phyloP scores from a whole-genome alignment of 345 rosid species.

The Fremontodendron californicum region DNA sequence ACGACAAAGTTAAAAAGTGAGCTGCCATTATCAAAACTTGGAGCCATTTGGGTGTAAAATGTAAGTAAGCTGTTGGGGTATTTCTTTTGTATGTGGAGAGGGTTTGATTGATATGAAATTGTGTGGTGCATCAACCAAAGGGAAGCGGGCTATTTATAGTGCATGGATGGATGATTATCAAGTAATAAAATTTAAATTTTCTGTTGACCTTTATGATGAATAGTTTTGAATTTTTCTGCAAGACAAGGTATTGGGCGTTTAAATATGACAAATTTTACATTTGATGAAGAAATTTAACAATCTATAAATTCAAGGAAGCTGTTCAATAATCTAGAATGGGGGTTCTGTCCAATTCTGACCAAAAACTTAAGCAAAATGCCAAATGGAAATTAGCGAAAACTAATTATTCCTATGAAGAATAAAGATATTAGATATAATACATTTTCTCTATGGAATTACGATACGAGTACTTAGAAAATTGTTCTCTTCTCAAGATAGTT shows the following conservation, averaged over 20 bases:
- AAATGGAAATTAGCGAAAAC: neutral
- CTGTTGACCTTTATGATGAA: too few relatives aligned
- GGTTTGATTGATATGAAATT: neutral
- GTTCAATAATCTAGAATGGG: neutral
- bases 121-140: neutral
- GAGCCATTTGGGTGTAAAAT: neutral
- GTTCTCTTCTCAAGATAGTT: too few relatives aligned
- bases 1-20: neutral
- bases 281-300: neutral
- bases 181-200: too few relatives aligned
- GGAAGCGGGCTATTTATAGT: neutral
- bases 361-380: neutral
- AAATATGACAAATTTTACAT: neutral
- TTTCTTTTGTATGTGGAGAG: neutral
- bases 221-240: neutral
- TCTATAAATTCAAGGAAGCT: neutral
- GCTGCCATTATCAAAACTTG: slow-evolving; percentile 8
- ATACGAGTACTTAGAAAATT: too few relatives aligned
- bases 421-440: too few relatives aligned
- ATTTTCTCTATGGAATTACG: too few relatives aligned
- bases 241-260: neutral
- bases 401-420: neutral
- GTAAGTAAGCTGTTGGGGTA: neutral
- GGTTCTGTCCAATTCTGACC: neutral
- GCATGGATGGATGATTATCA: too few relatives aligned